Conservation (phyloP, 495 filamentous ascomycete genomes). For the Parathielavia appendiculata region DNA sequence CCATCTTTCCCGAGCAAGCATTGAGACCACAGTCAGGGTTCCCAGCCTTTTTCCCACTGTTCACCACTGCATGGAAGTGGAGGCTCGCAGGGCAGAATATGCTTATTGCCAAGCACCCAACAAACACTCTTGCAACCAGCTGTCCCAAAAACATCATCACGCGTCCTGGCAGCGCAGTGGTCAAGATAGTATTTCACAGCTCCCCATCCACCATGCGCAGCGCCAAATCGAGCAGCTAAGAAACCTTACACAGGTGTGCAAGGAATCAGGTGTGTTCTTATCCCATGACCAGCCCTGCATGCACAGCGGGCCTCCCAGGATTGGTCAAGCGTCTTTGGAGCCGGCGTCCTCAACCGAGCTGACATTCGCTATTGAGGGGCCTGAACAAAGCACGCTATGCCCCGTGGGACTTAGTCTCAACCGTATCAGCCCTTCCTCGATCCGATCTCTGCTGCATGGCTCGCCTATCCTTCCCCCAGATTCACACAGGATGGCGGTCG, state of each 20-base stretch:
- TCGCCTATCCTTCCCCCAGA: neutral
- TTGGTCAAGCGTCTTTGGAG: constrained; percentile 12
- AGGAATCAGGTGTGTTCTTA: constrained; percentile 2
- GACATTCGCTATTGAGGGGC: constrained; percentile 7
- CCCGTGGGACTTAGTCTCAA: constrained; percentile 4
- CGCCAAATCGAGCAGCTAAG: neutral
- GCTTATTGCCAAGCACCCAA: constrained; percentile 1
- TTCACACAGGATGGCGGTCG: neutral
- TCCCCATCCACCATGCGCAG: neutral
- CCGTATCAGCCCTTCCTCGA: constrained; percentile 10
- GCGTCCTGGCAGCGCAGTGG: neutral
- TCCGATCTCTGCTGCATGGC: constrained; percentile 5
- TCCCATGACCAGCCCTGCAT: constrained; percentile 5
- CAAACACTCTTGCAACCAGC: neutral
- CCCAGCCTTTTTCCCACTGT: constrained; percentile 4
- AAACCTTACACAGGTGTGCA: neutral
- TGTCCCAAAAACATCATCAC: neutral
- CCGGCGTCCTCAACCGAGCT: constrained; percentile 12
- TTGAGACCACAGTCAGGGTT: neutral
- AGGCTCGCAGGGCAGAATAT: constrained; percentile 11
- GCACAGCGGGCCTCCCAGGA: constrained; percentile 7
- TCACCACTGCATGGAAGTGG: neutral
- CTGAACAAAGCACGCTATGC: constrained; percentile 7
- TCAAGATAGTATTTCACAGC: neutral
- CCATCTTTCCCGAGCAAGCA: neutral